These are phyloP conservation scores for Pulveroboletus sp. DNA, from an alignment of 768 basidiomycete genomes.

Conservation along the genomic window DNA sequence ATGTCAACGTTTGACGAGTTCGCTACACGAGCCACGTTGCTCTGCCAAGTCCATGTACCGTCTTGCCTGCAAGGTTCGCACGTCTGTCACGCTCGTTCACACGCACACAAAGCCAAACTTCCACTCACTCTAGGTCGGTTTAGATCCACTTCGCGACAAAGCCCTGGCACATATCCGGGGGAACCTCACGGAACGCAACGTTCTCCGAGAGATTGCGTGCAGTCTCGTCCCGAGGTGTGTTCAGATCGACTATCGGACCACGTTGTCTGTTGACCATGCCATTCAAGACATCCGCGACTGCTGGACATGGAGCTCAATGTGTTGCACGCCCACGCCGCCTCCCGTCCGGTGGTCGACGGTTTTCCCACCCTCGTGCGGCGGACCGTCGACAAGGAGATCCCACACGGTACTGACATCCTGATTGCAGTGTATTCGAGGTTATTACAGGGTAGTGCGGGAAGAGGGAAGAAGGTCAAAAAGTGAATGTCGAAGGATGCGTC, in stretches of 20 bases:
- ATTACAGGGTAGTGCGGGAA: no score
- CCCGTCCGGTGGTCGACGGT: constrained; percentile 8
- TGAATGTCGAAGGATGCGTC: no score
- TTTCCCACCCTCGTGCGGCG: constrained; percentile 13
- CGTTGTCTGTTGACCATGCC: neutral
- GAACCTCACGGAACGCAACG: constrained; percentile 19
- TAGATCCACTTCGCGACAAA: constrained; percentile 17
- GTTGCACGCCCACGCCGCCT: constrained; percentile 13
- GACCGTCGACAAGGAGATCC: constrained; percentile 14
- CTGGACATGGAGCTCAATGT: constrained; percentile 18
- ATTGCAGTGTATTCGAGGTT: no score
- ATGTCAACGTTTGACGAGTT: neutral
- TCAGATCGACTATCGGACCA: neutral
- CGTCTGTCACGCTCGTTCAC: neutral
- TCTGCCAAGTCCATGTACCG: constrained; percentile 46
- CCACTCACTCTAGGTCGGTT: constrained; percentile 7
- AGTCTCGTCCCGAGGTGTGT: constrained; percentile 14
- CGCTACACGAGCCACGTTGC: constrained; percentile 17
- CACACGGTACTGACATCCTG: constrained; percentile 24
- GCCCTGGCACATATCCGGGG: constrained; percentile 17
- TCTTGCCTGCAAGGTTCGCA: constrained; percentile 36
- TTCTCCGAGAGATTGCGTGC: constrained; percentile 21
- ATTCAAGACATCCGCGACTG: constrained; percentile 10
- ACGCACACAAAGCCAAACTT: neutral
- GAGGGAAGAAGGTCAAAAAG: no score